A percentile compares a stretch with the other conserved stretches of the same genome.
Conservation (phyloP, 2,329 filamentous ascomycete genomes). For the Corynespora cassiicola region DNA sequence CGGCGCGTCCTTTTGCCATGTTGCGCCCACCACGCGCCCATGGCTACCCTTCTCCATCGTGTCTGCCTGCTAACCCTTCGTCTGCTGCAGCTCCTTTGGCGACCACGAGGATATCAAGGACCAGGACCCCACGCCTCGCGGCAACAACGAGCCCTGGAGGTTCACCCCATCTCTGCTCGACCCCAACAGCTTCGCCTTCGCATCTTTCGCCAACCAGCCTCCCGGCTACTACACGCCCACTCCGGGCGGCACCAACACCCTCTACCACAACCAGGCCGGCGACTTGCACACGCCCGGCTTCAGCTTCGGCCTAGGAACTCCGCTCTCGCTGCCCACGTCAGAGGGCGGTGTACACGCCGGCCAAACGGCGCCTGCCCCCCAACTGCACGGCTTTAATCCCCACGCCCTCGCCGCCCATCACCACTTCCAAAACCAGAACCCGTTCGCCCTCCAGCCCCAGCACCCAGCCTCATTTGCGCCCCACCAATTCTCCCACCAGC, state of each 20-base stretch:
- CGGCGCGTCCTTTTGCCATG: slow-evolving; percentile 14
- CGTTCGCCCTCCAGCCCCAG: slow-evolving; percentile 66
- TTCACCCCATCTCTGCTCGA: slow-evolving; percentile 91
- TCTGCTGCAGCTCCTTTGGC: slow-evolving; percentile 48
- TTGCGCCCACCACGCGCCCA: not conserved
- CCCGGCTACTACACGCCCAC: slow-evolving; percentile 89
- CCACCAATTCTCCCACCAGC: slow-evolving; percentile 80
- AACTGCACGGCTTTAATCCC: slow-evolving; percentile 71
- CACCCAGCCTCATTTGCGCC: slow-evolving; percentile 69
- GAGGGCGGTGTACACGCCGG: slow-evolving; percentile 69
- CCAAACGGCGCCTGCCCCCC: slow-evolving; percentile 50
- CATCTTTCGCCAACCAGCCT: slow-evolving; percentile 78
- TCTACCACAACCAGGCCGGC: slow-evolving; percentile 83
- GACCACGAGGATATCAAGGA: slow-evolving; percentile 68
- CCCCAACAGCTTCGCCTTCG: slow-evolving; percentile 81
- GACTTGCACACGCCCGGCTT: slow-evolving; percentile 86
- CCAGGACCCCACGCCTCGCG: slow-evolving; percentile 82
- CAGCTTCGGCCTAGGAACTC: slow-evolving; percentile 77
- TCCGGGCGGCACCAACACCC: slow-evolving; percentile 77
- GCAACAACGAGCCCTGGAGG: slow-evolving; percentile 80
- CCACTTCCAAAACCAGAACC: slow-evolving; percentile 70
- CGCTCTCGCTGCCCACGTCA: slow-evolving; percentile 79
- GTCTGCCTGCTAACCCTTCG: not conserved
- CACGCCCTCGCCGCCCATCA: slow-evolving; percentile 45
- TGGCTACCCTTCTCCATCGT: not conserved